Base-by-base conservation (phyloP, 129 eudicot species). In the Flaveria robusta region DNA sequence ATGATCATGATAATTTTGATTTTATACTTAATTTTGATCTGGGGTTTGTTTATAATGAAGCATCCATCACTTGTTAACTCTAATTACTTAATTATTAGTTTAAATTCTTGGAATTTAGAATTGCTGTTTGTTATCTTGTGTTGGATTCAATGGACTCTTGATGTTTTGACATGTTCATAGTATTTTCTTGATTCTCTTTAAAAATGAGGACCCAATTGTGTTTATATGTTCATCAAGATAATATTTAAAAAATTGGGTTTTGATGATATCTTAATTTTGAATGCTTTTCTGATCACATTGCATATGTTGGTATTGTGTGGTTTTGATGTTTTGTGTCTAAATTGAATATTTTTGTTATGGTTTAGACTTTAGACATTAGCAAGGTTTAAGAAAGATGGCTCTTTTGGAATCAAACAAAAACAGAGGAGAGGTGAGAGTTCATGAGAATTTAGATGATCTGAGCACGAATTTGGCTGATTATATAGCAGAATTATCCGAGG, bases 401-500 rank as follows among this genome's bases (percentile, higher is more conserved):
- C 72, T 80, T 73, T 47, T 82, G 74, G 87, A 82, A 74, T 79
- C 75, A 51, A 78, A 82, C 34, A 85, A 83, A 66, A 84, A 87
- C 82, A 87, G 90, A 81, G 86, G 87, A 62, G 90, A 87, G 42
- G 77, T 90, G 72, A 84, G 96, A 74, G 74, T 90, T 71, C 88
- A 83, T 66, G 98, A 93, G 68, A 87, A 75, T 83, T 76, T 83
- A 50, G 92, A 90, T 82, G 97, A 93, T 26, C 85, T 93, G n/a
- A 90, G 86, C 77, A 87, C 93, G 7, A 87, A 87, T 82, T 91
- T 93, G 67, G 97, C 87, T 12, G 98, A 93, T n/a, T 91, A 90
- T 68, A 84, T 93, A 29, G 90, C 96, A 1, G 96, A 93, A 66
- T 65, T 93, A 87, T 91, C 98, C 0, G 98, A 93, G 63, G 81